These are phyloP conservation scores for Stemphylium lycopersici DNA, from an alignment of 2,329 filamentous ascomycete genomes.

Conservation along the genomic window DNA sequence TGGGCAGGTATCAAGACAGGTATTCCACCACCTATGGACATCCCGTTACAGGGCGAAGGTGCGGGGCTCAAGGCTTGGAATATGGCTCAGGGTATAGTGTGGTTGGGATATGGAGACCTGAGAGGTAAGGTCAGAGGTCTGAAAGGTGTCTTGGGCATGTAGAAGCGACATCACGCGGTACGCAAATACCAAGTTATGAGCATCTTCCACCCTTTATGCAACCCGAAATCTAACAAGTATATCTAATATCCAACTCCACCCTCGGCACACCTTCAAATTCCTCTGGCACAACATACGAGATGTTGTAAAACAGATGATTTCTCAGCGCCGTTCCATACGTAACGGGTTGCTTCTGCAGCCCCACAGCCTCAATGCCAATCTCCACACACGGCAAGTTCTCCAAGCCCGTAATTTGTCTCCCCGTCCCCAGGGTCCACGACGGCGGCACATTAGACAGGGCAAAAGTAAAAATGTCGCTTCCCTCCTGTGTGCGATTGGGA, in stretches of 20 bases:
- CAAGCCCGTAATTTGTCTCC: conserved; percentile 17
- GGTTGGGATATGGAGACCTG: conserved; percentile 54
- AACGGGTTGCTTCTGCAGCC: conserved; percentile 45
- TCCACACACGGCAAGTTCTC: conserved; percentile 44
- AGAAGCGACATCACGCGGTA: not conserved
- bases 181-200: not conserved
- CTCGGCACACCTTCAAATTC: conserved; percentile 50
- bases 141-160: conserved; percentile 46
- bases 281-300: conserved; percentile 54
- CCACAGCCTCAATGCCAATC: conserved; percentile 20
- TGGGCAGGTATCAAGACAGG: conserved; percentile 67
- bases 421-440: conserved; percentile 19
- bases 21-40: conserved; percentile 81
- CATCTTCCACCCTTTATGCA: no score
- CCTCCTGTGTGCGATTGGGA: conserved; percentile 26
- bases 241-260: conserved; percentile 45
- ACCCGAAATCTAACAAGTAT: conserved; percentile 44
- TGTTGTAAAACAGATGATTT: conserved; percentile 55
- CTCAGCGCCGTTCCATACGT: conserved; percentile 49
- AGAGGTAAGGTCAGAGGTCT: conserved; percentile 50
- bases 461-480: conserved; percentile 29
- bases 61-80: conserved; percentile 48
- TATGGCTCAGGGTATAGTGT: conserved; percentile 55
- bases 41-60: conserved; percentile 66
- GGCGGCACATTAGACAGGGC: conserved; percentile 26